These are phyloP conservation scores for Macrophomina tecta DNA, from an alignment of 2,329 filamentous ascomycete species.

Conservation along the genomic window DNA sequence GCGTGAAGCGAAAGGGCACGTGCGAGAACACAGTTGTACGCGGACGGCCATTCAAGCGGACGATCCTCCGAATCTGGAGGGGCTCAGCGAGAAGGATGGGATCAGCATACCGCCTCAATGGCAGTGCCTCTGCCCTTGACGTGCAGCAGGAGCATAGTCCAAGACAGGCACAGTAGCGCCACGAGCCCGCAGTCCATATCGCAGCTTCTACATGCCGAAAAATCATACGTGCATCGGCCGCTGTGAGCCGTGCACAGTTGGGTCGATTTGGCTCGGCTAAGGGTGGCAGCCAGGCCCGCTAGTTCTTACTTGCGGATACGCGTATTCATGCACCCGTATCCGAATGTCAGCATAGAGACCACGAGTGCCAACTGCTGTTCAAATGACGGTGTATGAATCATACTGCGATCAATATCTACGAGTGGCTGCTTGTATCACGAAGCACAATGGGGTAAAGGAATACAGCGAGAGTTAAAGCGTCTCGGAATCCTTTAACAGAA, in stretches of 20 bases:
- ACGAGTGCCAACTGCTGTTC: no score
- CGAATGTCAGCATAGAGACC: no score
- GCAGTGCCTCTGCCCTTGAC: neutral
- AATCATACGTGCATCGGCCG: neutral
- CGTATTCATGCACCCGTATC: neutral
- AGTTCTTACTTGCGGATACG: conserved; percentile 5
- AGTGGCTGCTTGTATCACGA: no score
- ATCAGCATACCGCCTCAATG: neutral
- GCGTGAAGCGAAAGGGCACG: no score
- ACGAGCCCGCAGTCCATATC: neutral
- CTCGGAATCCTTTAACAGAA: no score
- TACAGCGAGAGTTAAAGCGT: no score
- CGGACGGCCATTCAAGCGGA: neutral
- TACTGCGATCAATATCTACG: no score
- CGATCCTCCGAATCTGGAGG: neutral
- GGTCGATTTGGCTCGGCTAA: neutral
- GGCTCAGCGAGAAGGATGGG: neutral
- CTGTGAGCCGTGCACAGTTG: neutral
- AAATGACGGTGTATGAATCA: no score
- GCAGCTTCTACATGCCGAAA: neutral
- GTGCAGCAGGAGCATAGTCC: neutral
- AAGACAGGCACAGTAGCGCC: neutral
- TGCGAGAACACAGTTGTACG: no score
- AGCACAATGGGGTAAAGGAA: no score
- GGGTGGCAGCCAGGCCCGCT: neutral